phyloP scores from a whole-genome alignment of 208 protist genomes.

The Novymonas esmeraldas region DNA sequence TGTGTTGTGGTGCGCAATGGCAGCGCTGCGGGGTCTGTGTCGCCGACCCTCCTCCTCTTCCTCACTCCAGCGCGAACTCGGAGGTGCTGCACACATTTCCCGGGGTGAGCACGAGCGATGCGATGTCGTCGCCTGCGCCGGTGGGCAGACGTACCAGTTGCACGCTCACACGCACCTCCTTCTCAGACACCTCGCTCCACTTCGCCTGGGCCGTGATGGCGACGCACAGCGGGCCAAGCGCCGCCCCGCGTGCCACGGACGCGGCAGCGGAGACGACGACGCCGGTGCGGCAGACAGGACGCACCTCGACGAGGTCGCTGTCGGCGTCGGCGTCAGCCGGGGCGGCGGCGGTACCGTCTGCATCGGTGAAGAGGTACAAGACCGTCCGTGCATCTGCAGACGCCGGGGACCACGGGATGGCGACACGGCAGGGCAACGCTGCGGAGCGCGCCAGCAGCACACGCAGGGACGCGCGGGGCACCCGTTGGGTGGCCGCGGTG shows the following conservation, averaged over 20 bases:
- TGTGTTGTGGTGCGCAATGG: no score
- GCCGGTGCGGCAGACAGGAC: slow-evolving; percentile 12
- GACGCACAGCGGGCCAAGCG: slow-evolving; percentile 9
- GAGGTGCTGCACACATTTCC: slow-evolving; percentile 36
- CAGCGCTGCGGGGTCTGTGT: no score
- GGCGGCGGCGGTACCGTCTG: not conserved
- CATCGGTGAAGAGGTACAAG: slow-evolving; percentile 38
- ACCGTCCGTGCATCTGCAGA: slow-evolving; percentile 14
- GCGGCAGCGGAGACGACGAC: slow-evolving; percentile 15
- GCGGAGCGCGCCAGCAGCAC: slow-evolving; percentile 46
- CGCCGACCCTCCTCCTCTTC: not conserved
- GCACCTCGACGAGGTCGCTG: slow-evolving; percentile 14
- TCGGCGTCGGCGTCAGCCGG: not conserved
- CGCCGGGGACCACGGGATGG: slow-evolving; percentile 36
- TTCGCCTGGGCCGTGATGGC: slow-evolving; percentile 34
- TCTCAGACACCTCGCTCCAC: slow-evolving; percentile 23
- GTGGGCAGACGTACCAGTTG: slow-evolving; percentile 30
- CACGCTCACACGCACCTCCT: slow-evolving; percentile 41
- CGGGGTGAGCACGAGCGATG: slow-evolving; percentile 34
- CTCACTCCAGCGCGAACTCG: slow-evolving; percentile 25
- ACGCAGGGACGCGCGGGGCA: slow-evolving; percentile 19
- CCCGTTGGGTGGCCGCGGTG: slow-evolving; percentile 6
- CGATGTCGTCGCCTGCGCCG: not conserved
- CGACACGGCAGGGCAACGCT: slow-evolving; percentile 50
- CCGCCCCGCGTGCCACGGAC: not conserved